phyloP scores from a whole-genome alignment of 2,329 filamentous ascomycete genomes.

The Pleurostoma richardsiae region DNA sequence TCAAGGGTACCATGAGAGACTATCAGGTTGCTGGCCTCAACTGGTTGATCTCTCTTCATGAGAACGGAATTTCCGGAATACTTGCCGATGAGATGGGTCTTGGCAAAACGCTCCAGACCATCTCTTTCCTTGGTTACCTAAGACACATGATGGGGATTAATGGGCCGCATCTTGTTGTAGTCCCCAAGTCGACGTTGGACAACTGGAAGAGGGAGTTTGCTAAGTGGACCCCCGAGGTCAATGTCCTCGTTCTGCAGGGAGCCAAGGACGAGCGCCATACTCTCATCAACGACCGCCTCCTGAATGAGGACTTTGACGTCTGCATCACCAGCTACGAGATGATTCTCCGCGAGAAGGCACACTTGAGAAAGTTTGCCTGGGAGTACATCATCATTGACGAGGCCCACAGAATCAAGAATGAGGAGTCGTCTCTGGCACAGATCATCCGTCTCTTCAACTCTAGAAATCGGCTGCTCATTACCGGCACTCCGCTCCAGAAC shows the following conservation, averaged over 20 bases:
- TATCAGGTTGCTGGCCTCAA: conserved; percentile 95
- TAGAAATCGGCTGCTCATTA: conserved; percentile 90
- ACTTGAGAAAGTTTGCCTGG: conserved; percentile 97
- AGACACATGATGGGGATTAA: conserved; percentile 85
- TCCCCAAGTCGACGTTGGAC: conserved; percentile 95
- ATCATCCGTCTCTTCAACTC: conserved; percentile 97
- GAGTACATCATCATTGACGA: conserved; percentile 99
- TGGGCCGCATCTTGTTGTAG: conserved; percentile 84
- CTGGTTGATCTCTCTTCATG: conserved; percentile 95
- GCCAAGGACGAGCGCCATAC: conserved; percentile 87
- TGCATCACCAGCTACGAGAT: conserved; percentile 99
- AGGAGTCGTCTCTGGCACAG: conserved; percentile 93
- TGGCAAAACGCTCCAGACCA: conserved; percentile 96
- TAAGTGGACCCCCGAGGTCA: conserved; percentile 92
- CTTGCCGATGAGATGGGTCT: conserved; percentile 98
- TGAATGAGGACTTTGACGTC: conserved; percentile 94
- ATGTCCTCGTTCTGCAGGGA: conserved; percentile 89
- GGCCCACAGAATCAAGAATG: conserved; percentile 97
- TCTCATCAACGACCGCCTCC: conserved; percentile 85
- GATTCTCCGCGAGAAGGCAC: conserved; percentile 91
- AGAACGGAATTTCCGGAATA: conserved; percentile 98
- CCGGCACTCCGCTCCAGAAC: conserved; percentile 94
- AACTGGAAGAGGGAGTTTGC: conserved; percentile 97
- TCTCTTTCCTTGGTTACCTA: conserved; percentile 91
- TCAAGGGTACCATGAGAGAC: conserved; percentile 87